Evolutionary conservation across 148 eudicot species (phyloP).

Genomic region (Persicaria tinctoria): DNA sequence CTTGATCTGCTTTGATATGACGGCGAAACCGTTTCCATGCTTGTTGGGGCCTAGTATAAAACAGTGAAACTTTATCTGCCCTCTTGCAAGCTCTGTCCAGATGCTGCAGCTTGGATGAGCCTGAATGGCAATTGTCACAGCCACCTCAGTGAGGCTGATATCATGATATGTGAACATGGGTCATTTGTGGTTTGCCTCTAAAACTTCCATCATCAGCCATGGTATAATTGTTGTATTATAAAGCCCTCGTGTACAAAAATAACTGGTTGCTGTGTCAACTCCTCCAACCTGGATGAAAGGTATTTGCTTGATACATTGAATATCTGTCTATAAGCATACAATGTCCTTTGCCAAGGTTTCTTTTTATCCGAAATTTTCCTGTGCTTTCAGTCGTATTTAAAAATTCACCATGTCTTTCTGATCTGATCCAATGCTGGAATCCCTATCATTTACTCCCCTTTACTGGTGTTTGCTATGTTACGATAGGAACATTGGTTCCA

Average conservation of each 20-base stretch:
- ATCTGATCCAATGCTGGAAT: background rate
- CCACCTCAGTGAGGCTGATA: slow-evolving; percentile 1
- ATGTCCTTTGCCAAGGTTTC: background rate
- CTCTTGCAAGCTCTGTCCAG: background rate
- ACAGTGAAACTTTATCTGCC: background rate
- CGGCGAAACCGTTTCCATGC: background rate
- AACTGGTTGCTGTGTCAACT: slow-evolving; percentile 1
- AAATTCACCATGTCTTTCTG: background rate
- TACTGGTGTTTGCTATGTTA: background rate
- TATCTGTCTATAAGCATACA: background rate
- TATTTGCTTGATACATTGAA: background rate
- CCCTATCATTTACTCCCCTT: background rate
- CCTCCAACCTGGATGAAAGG: slow-evolving; percentile 1
- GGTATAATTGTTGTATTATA: background rate
- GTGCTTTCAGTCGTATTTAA: background rate
- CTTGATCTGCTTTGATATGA: background rate
- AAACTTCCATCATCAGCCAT: background rate
- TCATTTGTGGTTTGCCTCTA: background rate
- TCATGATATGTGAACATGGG: background rate
- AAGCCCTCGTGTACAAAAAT: background rate
- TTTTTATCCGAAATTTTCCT: background rate
- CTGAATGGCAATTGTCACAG: background rate
- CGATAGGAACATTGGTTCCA: background rate
- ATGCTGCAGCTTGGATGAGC: background rate
- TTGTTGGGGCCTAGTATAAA: background rate